Percentiles rank a stretch among this genome's conserved stretches.
Conservation (phyloP, 192 early-diverging fungal genomes). For the Entomortierella lignicola region DNA sequence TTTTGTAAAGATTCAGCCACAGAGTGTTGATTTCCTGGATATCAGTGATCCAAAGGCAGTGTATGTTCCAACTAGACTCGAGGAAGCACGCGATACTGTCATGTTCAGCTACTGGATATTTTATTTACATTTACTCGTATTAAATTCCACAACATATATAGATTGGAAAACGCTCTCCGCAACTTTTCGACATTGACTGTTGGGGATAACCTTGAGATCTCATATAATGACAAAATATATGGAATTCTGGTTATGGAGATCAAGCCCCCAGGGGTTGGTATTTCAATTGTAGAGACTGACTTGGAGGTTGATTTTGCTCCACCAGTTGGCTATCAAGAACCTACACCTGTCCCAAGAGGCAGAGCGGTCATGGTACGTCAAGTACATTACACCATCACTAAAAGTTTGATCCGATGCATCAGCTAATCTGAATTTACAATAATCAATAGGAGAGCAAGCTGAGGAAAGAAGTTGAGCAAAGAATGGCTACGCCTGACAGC, state of each 20-base stretch:
- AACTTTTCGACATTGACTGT: constrained; percentile 93
- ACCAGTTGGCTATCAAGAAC: constrained; percentile 96
- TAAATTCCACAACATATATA: too few species aligned
- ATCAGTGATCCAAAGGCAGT: constrained; percentile 98
- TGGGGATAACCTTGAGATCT: constrained; percentile 92
- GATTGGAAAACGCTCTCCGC: constrained; percentile 91
- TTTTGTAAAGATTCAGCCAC: constrained; percentile 98
- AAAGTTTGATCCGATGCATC: too few species aligned
- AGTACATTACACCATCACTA: background rate
- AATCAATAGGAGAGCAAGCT: constrained; percentile 54
- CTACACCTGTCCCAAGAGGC: constrained; percentile 55
- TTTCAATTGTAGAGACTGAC: constrained; percentile 98
- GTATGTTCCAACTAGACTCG: constrained; percentile 49
- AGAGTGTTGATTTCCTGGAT: constrained; percentile 94
- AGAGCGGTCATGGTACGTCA: constrained; percentile 45
- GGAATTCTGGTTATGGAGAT: constrained; percentile 93
- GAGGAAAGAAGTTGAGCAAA: constrained; percentile 48
- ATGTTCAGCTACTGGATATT: too few species aligned
- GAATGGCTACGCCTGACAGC: constrained; percentile 33
- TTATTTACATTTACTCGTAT: too few species aligned
- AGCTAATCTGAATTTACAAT: too few species aligned
- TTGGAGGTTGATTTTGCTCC: constrained; percentile 97
- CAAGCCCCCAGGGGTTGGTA: constrained; percentile 81
- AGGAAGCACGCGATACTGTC: constrained; percentile 62
- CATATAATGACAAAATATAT: constrained; percentile 89